Conservation (phyloP, 345 rosid genomes). For the Salix viminalis region DNA sequence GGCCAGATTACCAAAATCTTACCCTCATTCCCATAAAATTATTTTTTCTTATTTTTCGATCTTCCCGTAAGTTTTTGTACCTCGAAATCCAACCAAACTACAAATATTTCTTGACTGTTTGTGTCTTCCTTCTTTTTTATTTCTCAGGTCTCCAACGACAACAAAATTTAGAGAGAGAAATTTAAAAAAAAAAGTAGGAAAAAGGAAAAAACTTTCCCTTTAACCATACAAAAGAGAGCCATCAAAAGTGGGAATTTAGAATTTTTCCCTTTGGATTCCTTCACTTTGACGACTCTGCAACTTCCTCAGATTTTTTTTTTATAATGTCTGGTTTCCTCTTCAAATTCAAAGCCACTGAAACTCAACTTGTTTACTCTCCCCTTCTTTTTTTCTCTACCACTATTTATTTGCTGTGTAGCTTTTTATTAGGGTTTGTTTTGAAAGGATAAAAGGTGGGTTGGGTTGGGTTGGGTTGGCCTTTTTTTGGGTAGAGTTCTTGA, state of each 20-base stretch:
- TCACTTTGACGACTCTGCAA: slow-evolving; percentile 28
- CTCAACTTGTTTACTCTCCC: slow-evolving; percentile 20
- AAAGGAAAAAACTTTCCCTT: slow-evolving; percentile 45
- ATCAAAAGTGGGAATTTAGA: slow-evolving; percentile 42
- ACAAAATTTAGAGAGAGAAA: slow-evolving; percentile 6
- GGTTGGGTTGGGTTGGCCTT: slow-evolving; percentile 23
- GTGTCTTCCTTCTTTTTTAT: not conserved
- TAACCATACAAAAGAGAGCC: slow-evolving; percentile 44
- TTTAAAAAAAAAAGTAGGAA: not conserved
- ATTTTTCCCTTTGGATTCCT: slow-evolving; percentile 32
- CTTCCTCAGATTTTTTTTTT: slow-evolving; percentile 9
- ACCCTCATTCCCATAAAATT: not conserved
- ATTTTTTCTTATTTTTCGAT: not conserved
- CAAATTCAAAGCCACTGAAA: slow-evolving; percentile 20
- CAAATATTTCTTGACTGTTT: not conserved
- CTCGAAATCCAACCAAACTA: slow-evolving; percentile 14
- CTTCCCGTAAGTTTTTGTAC: not conserved
- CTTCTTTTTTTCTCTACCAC: not conserved
- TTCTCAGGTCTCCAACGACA: slow-evolving; percentile 23
- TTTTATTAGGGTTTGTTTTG: slow-evolving; percentile 14
- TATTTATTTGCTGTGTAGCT: not conserved
- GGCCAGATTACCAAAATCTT: not conserved
- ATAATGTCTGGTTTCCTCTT: slow-evolving; percentile 25
- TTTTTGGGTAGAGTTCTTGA: slow-evolving; percentile 32
- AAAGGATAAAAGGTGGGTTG: slow-evolving; percentile 29